Evolutionary conservation across 768 basidiomycete genomes (phyloP), one percentile per base, ranked within the genome.

Genomic region (Rhizopogon salebrosus): DNA sequence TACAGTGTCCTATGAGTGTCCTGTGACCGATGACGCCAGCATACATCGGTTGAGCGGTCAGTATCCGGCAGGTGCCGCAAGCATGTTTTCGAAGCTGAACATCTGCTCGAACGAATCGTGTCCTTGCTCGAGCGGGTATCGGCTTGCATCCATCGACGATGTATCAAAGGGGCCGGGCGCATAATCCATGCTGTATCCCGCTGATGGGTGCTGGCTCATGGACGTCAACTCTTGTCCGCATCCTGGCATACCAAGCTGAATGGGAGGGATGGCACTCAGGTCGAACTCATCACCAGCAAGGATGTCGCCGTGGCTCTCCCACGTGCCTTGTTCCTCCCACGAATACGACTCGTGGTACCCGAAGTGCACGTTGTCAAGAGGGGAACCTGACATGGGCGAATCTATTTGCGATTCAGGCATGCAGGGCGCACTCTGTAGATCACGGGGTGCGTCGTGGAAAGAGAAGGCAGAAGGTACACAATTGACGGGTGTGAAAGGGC

Each of bases 241-340:
- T 40, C 80, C 80, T 43, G 78, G 72, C 54, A 79, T 62, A 14
- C 80, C 80, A 49, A 86, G 71, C 56, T 85, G 78, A 64, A 86
- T 76, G 0, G 84, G 79, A 2, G 84, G 85, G 57, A 88, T 88
- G 22, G 82, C 70, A 58, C 61, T 69, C 57, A 88, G 66, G 61
- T 87, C 85, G 63, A 87, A 88, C 68, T 87, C 85, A 64, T 84
- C 82, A 51, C 74, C 76, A 36, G 70, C 70, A 41, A 87, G 68
- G 51, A 72, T 57, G 45, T 69, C 65, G 58, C 57, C 22, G 60
- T 74, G 54, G 64, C 61, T 62, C 6, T 63, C 65, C 73, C 74
- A 74, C 49, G 68, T 53, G 26, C 62, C 49, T 27, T 61, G 57
- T 5, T 62, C 51, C 3, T 64, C 65, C 69, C 71, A 75, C 45